Percentiles rank a stretch among this genome's conserved stretches.
Conservation (phyloP, 192 early-diverging fungal genomes). For the Backusella westeae region DNA sequence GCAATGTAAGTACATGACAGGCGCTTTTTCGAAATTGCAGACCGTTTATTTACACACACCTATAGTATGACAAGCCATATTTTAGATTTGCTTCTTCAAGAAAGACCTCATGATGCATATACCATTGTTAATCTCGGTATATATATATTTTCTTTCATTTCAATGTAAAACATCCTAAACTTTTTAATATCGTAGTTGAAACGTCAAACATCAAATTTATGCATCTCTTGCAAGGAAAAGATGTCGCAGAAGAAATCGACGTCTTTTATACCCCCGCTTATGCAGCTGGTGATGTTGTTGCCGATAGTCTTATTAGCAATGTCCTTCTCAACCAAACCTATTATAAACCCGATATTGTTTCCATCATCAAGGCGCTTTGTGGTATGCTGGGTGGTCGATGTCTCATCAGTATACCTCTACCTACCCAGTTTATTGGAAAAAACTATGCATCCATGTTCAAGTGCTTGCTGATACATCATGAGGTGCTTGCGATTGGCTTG, state of each 20-base stretch:
- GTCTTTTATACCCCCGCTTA: constrained; percentile 55
- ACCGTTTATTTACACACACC: neutral
- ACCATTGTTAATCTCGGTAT: constrained; percentile 40
- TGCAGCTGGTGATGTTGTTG: constrained; percentile 61
- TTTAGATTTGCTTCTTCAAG: constrained; percentile 46
- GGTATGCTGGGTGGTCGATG: constrained; percentile 43
- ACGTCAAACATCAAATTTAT: constrained; percentile 59
- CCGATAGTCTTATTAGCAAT: constrained; percentile 49
- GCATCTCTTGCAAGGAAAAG: constrained; percentile 35
- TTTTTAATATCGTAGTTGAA: constrained; percentile 13
- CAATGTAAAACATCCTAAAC: too few species aligned
- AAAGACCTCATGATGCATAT: constrained; percentile 34
- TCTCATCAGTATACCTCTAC: constrained; percentile 41
- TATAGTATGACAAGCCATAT: constrained; percentile 60
- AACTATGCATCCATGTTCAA: constrained; percentile 51
- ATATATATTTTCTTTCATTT: neutral
- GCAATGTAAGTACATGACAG: constrained; percentile 21
- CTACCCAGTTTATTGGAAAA: constrained; percentile 43
- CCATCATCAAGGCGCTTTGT: constrained; percentile 56
- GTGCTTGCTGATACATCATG: constrained; percentile 43
- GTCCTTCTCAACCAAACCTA: constrained; percentile 48
- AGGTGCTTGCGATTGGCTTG: constrained; percentile 54
- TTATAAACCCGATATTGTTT: constrained; percentile 53
- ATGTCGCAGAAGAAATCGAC: constrained; percentile 34
- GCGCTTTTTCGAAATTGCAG: neutral